Percentiles rank a stretch among this genome's conserved stretches.
Evolutionary conservation across 2,329 filamentous ascomycete genomes (phyloP).

Genomic region (Rhynchosporium graminicola): DNA sequence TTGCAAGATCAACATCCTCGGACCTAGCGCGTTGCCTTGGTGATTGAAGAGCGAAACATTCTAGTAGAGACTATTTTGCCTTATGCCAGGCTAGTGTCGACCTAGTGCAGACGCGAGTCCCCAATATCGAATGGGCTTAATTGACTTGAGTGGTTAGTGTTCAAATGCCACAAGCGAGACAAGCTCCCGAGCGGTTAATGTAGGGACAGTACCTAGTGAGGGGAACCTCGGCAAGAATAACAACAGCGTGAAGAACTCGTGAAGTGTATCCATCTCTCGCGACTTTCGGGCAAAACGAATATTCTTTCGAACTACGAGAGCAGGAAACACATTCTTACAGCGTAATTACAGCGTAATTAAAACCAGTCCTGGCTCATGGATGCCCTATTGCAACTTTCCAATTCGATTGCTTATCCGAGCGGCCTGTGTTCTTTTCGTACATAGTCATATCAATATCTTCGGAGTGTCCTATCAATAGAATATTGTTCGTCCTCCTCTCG

Average conservation of each 20-base stretch:
- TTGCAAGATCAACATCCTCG: not conserved
- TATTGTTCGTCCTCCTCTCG: too few relatives aligned
- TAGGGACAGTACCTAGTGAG: not conserved
- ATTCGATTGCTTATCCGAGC: too few relatives aligned
- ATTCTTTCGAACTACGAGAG: too few relatives aligned
- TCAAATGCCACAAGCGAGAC: slow-evolving; percentile 1
- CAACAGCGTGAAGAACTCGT: not conserved
- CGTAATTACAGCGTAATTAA: too few relatives aligned
- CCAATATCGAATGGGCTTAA: not conserved
- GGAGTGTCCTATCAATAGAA: too few relatives aligned
- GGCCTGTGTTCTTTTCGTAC: too few relatives aligned
- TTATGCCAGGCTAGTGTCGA: not conserved
- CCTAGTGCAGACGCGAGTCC: not conserved
- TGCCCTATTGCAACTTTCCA: too few relatives aligned
- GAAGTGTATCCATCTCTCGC: not conserved
- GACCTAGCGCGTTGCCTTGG: not conserved
- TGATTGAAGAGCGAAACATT: slow-evolving; percentile 8
- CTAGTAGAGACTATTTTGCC: slow-evolving; percentile 2
- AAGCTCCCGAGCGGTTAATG: not conserved
- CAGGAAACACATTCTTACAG: too few relatives aligned
- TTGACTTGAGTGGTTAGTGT: not conserved
- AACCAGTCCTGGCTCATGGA: too few relatives aligned
- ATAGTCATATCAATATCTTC: too few relatives aligned
- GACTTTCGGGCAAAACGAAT: not conserved
- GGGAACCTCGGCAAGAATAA: not conserved